Evolutionary conservation across 2,329 filamentous ascomycete genomes (phyloP).

Genomic region (Xylaria sp.): DNA sequence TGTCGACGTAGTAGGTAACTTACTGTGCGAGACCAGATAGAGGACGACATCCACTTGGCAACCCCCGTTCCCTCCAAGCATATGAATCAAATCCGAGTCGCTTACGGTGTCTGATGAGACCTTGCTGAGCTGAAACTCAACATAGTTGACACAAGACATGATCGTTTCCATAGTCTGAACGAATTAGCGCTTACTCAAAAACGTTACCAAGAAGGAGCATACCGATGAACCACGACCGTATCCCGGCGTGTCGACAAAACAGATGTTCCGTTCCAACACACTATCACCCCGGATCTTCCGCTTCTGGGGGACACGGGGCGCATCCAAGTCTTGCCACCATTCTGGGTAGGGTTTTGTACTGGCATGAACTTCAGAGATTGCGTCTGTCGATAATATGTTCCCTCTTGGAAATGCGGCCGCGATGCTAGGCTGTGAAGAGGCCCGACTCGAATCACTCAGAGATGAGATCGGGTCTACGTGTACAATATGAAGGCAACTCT

Average conservation of each 20-base stretch:
- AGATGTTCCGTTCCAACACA: conserved; percentile 84
- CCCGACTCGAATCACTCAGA: conserved; percentile 21
- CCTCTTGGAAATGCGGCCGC: conserved; percentile 19
- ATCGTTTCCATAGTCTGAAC: conserved; percentile 47
- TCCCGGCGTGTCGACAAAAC: conserved; percentile 82
- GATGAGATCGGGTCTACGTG: conserved; percentile 69
- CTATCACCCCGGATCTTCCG: conserved; percentile 69
- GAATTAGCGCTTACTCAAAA: conserved; percentile 14
- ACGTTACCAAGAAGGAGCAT: conserved; percentile 27
- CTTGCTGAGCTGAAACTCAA: conserved; percentile 63
- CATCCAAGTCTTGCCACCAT: conserved; percentile 82
- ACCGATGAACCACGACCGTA: conserved; percentile 51
- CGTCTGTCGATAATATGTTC: conserved; percentile 31
- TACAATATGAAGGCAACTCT: conserved; percentile 84
- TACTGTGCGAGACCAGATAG: conserved; percentile 73
- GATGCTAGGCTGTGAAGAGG: conserved; percentile 11
- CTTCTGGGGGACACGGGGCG: conserved; percentile 52
- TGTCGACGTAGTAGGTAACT: conserved; percentile 24
- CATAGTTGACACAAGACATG: conserved; percentile 60
- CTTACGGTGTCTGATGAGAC: conserved; percentile 59
- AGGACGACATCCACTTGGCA: conserved; percentile 79
- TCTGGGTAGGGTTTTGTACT: conserved; percentile 79
- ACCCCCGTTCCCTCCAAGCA: conserved; percentile 77
- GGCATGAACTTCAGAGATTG: conserved; percentile 65
- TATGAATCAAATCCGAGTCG: conserved; percentile 67